Evolutionary conservation across 1,284 basidiomycete species (phyloP), one percentile per base, ranked within the genome.

Genomic region (Rhodotorula sp.): DNA sequence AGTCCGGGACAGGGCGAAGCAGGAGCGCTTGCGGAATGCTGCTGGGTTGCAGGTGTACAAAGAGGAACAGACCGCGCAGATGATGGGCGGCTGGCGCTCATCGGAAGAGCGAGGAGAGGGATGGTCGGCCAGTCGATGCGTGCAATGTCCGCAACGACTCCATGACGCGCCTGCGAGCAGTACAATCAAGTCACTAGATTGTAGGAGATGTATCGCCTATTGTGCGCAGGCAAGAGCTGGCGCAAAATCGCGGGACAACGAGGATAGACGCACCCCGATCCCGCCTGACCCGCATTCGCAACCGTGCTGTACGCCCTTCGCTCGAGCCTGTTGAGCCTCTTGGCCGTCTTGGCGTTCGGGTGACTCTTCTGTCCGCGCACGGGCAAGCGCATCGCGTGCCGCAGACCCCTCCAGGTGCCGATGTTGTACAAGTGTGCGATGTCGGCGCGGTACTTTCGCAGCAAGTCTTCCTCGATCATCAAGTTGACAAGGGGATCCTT

Each of bases 361-460:
- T 88, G 88, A 8, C 93, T 95, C 71, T 89, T 89, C 81, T 95
- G 92, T 62, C 92, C 92, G 78, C 92, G 85, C 68, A 95, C 92
- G 1, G 93, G 93, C 52, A 94, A 81, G 70, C 88, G 87, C 87
- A 91, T 90, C 3, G 91, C 91, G 78, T 95, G 92, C 78, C 92
- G 83, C 81, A 87, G 85, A 47, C 92, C 92, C 65, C 89, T 87
- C 79, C 94, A 92, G 76, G 87, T 91, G 59, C 93, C 92, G 80
- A 95, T 92, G 84, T 88, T 89, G 71, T 91, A 84, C 80, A 93
- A 89, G 80, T 94, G 93, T 15, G 87, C 87, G 80, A 95, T 92
- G 78, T 94, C 93, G 78, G 92, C 92, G 80, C 86, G 85, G 74
- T 92, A 83, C 77, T 89, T 86, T 71, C 89, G 84, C 77, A 84